These are phyloP conservation scores for Lodderomyces jiufengensis DNA, from an alignment of 1,139 yeast genomes.

Conservation along the genomic window DNA sequence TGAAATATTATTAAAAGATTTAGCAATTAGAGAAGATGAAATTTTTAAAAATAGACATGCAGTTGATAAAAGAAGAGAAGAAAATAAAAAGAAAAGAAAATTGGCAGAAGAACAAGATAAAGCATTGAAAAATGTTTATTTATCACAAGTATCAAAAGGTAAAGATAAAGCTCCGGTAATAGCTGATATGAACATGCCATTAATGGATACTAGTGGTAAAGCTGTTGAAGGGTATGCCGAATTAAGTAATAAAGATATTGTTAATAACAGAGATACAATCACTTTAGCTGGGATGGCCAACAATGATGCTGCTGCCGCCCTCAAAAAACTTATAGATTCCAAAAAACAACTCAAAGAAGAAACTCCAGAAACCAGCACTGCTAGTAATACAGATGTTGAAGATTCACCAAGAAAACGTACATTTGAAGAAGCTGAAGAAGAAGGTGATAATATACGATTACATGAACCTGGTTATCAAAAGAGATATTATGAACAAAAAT, in stretches of 20 bases:
- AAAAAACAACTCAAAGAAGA: slow-evolving; percentile 15
- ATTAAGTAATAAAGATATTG: slow-evolving; percentile 70
- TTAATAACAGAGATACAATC: slow-evolving; percentile 60
- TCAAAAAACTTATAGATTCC: slow-evolving; percentile 45
- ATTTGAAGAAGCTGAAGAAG: slow-evolving; percentile 15
- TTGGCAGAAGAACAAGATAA: slow-evolving; percentile 40
- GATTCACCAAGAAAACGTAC: slow-evolving; percentile 16
- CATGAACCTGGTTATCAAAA: slow-evolving; percentile 87
- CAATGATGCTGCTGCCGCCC: slow-evolving; percentile 62
- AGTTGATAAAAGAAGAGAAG: slow-evolving; percentile 63
- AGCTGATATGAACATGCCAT: slow-evolving; percentile 72
- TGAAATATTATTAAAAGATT: slow-evolving; percentile 59
- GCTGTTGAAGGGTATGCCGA: slow-evolving; percentile 60
- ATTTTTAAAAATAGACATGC: slow-evolving; percentile 71
- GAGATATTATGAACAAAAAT: slow-evolving; percentile 77
- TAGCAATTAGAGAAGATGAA: slow-evolving; percentile 75
- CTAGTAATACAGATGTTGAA: slow-evolving; percentile 9
- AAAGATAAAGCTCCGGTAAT: slow-evolving; percentile 73
- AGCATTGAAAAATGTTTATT: slow-evolving; percentile 30
- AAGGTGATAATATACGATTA: slow-evolving; percentile 59
- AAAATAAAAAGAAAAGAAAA: slow-evolving; percentile 59
- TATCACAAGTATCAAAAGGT: slow-evolving; percentile 50
- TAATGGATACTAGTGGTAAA: slow-evolving; percentile 69
- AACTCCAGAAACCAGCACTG: slow-evolving; percentile 26
- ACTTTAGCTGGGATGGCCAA: slow-evolving; percentile 76